Percentiles rank a stretch among this genome's conserved stretches.
phyloP scores from a whole-genome alignment of 805 yeast genomes.

The Candida maesae region DNA sequence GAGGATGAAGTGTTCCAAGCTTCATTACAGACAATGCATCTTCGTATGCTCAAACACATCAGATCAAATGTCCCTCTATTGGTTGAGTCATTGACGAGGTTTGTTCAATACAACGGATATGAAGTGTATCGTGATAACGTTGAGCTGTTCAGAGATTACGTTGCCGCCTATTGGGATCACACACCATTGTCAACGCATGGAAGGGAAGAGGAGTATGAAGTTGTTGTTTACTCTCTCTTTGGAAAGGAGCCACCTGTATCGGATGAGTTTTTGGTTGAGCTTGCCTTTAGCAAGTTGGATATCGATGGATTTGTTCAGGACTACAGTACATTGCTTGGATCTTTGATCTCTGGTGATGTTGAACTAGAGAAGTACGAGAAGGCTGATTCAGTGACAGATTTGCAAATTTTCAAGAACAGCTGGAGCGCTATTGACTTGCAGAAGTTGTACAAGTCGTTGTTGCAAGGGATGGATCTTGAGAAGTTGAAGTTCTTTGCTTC shows the following conservation, averaged over 20 bases:
- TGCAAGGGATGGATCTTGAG: slow-evolving; percentile 20
- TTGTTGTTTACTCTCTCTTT: slow-evolving; percentile 27
- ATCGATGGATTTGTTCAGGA: slow-evolving; percentile 6
- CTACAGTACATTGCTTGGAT: slow-evolving; percentile 26
- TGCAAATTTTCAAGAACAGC: slow-evolving; percentile 27
- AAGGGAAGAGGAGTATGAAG: slow-evolving; percentile 22
- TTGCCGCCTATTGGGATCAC: slow-evolving; percentile 20
- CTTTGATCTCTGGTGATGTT: slow-evolving; percentile 20
- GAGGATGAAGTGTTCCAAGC: slow-evolving; percentile 54
- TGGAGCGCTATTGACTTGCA: slow-evolving; percentile 25
- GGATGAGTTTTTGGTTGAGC: slow-evolving; percentile 28
- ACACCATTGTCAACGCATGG: neutral
- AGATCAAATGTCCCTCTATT: slow-evolving; percentile 26
- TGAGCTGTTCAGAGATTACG: slow-evolving; percentile 38
- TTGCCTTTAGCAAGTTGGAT: slow-evolving; percentile 22
- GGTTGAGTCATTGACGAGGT: slow-evolving; percentile 18
- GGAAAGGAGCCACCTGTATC: slow-evolving; percentile 10
- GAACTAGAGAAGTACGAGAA: slow-evolving; percentile 19
- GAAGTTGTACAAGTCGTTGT: slow-evolving; percentile 17
- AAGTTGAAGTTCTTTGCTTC: slow-evolving; percentile 30
- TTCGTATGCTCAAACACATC: slow-evolving; percentile 42
- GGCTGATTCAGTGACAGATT: slow-evolving; percentile 20
- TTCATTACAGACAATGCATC: slow-evolving; percentile 47
- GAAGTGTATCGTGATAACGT: slow-evolving; percentile 31
- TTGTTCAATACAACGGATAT: slow-evolving; percentile 30